phyloP scores from a whole-genome alignment of 768 basidiomycete genomes.

The Cystofilobasidium capitatum region DNA sequence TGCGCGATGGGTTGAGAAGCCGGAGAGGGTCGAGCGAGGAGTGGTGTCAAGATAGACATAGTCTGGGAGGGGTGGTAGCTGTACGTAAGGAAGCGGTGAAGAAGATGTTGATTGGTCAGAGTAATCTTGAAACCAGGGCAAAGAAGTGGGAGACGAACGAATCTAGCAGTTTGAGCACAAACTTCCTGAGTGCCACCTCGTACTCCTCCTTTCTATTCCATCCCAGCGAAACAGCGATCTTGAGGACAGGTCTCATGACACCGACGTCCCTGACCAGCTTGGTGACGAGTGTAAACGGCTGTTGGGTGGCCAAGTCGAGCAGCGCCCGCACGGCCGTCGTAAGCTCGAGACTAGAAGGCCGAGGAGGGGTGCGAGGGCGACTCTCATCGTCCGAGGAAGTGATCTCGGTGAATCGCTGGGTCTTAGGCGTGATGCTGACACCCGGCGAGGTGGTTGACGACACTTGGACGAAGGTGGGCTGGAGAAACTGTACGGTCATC shows the following conservation, averaged over 20 bases:
- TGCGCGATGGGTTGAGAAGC: not conserved
- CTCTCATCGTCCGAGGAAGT: not conserved
- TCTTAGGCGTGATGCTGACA: not conserved
- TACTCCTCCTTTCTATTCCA: constrained; percentile 4
- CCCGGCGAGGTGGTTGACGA: not conserved
- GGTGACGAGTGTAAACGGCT: constrained; percentile 16
- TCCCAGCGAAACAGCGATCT: constrained; percentile 15
- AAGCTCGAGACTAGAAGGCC: not conserved
- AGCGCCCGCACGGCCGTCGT: not conserved
- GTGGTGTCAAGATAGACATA: constrained; percentile 15
- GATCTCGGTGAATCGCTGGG: constrained; percentile 15
- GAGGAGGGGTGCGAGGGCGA: not conserved
- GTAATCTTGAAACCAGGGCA: too few relatives aligned
- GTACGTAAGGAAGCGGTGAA: not conserved
- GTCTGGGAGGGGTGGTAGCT: constrained; percentile 12
- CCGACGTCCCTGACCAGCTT: constrained; percentile 24
- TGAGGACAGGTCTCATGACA: constrained; percentile 7
- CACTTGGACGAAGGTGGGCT: constrained; percentile 4
- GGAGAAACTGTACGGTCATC: constrained; percentile 18
- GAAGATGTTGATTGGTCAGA: too few relatives aligned
- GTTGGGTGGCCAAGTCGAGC: not conserved
- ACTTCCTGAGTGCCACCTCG: not conserved
- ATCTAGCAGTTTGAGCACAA: constrained; percentile 8
- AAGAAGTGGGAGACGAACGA: too few relatives aligned
- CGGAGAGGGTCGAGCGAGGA: not conserved